Conservation (phyloP, 805 yeast genomes). For the Diddensiella caesifluorescens region DNA sequence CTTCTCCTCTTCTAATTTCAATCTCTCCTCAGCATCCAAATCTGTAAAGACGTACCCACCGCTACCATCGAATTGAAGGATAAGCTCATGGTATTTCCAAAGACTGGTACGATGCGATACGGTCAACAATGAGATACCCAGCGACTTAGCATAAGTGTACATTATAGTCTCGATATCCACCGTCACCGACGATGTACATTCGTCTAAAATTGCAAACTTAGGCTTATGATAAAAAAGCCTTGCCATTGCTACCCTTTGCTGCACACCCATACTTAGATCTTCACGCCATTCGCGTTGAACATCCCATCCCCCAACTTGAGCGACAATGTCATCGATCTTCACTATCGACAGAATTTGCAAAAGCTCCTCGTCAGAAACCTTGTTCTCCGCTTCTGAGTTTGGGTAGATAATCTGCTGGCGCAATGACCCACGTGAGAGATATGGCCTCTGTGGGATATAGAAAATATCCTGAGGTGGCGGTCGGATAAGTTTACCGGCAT, state of each 20-base stretch:
- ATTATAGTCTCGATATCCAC: constrained; percentile 86
- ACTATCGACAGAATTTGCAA: constrained; percentile 32
- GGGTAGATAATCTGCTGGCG: constrained; percentile 91
- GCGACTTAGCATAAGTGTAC: constrained; percentile 73
- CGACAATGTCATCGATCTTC: constrained; percentile 32
- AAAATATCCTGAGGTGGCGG: constrained; percentile 68
- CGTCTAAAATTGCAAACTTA: constrained; percentile 90
- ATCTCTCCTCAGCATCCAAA: constrained; percentile 68
- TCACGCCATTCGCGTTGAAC: constrained; percentile 79
- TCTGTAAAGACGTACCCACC: constrained; percentile 59
- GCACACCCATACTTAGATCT: constrained; percentile 83
- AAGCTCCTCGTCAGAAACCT: constrained; percentile 32
- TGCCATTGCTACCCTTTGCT: constrained; percentile 90
- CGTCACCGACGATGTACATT: constrained; percentile 91
- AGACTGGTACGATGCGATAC: constrained; percentile 90
- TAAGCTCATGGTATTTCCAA: constrained; percentile 84
- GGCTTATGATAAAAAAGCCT: constrained; percentile 88
- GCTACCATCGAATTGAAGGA: constrained; percentile 81
- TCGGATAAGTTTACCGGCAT: constrained; percentile 49
- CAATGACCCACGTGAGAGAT: constrained; percentile 71
- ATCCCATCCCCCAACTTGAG: constrained; percentile 54
- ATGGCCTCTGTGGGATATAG: constrained; percentile 90
- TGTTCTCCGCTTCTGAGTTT: constrained; percentile 51
- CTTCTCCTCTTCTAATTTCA: constrained; percentile 73
- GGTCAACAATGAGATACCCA: constrained; percentile 77